phyloP scores from a whole-genome alignment of 202 grass and related monocot species.

The Zizania palustris region DNA sequence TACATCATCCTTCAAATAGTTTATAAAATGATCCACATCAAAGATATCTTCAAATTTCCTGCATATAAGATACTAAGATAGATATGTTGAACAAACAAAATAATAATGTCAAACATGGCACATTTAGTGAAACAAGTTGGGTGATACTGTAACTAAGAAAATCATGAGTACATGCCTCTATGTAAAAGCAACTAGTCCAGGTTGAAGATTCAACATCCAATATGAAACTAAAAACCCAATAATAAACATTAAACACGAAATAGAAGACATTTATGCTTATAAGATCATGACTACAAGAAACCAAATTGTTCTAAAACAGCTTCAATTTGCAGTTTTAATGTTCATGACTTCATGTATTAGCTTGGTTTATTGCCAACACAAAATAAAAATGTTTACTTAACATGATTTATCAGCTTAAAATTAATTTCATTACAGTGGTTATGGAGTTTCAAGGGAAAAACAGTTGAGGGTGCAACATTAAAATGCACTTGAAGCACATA shows the following conservation, averaged over 20 bases:
- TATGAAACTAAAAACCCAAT: conserved; percentile 3
- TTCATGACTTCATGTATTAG: not conserved
- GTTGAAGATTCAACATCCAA: not conserved
- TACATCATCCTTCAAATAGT: conserved; percentile 85
- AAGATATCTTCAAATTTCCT: conserved; percentile 95
- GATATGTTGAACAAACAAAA: conserved; percentile 11
- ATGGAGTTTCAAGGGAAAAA: not conserved
- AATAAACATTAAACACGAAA: not conserved
- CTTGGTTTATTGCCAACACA: conserved; percentile 11
- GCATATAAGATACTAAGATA: conserved; percentile 37
- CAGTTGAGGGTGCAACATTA: not conserved
- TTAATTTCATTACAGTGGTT: not conserved
- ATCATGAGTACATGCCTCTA: not conserved
- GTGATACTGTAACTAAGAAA: conserved; percentile 23
- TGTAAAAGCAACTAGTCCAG: not conserved
- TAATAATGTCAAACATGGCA: conserved; percentile 25
- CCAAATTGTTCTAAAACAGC: not conserved
- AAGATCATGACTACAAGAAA: conserved; percentile 14
- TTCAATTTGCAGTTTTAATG: not conserved
- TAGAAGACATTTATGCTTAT: not conserved
- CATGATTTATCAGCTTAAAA: not conserved
- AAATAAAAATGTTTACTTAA: not conserved
- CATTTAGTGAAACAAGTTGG: conserved; percentile 13
- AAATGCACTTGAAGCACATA: not conserved
- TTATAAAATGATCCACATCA: conserved; percentile 83